Evolutionary conservation across 2,329 filamentous ascomycete species (phyloP).

Genomic region (Onygenales sp.): DNA sequence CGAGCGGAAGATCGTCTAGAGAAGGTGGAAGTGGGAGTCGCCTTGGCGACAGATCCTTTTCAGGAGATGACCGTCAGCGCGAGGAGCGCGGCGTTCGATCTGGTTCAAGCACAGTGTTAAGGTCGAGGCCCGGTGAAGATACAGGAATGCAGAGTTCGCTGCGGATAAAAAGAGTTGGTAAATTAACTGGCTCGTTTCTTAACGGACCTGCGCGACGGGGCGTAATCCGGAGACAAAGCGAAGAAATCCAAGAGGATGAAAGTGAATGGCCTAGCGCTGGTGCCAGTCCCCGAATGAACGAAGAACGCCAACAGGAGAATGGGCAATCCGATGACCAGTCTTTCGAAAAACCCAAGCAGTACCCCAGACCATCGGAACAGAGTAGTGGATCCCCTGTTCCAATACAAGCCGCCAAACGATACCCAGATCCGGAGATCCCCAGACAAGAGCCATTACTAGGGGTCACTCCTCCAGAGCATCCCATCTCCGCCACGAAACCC

Average conservation of each 20-base stretch:
- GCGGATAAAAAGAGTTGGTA: constrained; percentile 66
- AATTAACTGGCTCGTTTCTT: constrained; percentile 65
- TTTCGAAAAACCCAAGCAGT: constrained; percentile 5
- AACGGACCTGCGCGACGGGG: constrained; percentile 72
- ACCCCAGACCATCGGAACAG: constrained; percentile 15
- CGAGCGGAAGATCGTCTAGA: constrained; percentile 19
- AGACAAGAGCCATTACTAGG: constrained; percentile 14
- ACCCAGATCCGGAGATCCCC: neutral
- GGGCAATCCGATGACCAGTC: constrained; percentile 4
- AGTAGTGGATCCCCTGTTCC: constrained; percentile 10
- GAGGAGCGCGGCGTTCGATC: constrained; percentile 25
- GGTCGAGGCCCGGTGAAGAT: constrained; percentile 49
- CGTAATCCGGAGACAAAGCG: constrained; percentile 50
- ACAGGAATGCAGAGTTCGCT: constrained; percentile 61
- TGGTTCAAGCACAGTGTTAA: constrained; percentile 28
- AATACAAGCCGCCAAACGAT: constrained; percentile 5
- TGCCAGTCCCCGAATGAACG: constrained; percentile 19
- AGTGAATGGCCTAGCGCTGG: constrained; percentile 18
- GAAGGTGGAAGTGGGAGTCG: constrained; percentile 18
- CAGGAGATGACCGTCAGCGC: constrained; percentile 23
- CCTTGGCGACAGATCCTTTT: constrained; percentile 21
- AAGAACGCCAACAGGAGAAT: constrained; percentile 4
- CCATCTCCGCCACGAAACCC: constrained; percentile 20
- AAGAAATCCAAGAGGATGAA: constrained; percentile 47
- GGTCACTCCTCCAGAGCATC: constrained; percentile 25